Conservation (phyloP, 345 rosid species). For the Pistacia integerrima region DNA sequence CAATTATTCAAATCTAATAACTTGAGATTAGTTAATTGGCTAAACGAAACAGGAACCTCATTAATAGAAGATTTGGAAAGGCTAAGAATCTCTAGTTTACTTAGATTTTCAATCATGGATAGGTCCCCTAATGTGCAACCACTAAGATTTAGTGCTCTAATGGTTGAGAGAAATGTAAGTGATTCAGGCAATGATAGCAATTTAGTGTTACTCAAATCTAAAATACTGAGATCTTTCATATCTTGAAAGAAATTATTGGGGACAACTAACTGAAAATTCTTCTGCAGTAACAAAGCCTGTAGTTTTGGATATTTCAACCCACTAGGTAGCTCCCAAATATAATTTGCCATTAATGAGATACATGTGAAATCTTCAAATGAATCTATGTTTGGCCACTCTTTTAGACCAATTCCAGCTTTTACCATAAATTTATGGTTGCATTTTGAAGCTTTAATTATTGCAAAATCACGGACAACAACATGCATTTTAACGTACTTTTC, state of each 20-base stretch:
- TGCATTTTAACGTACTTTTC: neutral
- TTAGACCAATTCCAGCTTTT: neutral
- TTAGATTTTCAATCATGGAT: too few species aligned
- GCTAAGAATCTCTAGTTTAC: neutral
- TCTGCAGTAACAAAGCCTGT: neutral
- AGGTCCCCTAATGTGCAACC: fast-evolving
- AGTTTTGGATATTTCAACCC: conserved; percentile 6
- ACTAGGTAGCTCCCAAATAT: neutral
- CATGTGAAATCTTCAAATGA: neutral
- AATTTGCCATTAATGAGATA: conserved; percentile 1
- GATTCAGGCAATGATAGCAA: neutral
- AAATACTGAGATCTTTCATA: conserved; percentile 1
- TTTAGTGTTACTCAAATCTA: neutral
- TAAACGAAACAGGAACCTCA: neutral
- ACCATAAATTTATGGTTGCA: neutral
- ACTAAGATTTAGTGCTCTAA: neutral
- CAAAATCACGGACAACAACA: neutral
- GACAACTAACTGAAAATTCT: neutral
- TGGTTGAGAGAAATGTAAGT: neutral
- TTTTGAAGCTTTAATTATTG: neutral
- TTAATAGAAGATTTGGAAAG: neutral
- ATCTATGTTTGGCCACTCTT: neutral
- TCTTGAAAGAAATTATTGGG: neutral
- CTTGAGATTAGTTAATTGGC: neutral
- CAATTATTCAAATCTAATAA: neutral